These are phyloP conservation scores for Malassezia psittaci DNA, from an alignment of 1,284 basidiomycete species.

Conservation along the genomic window DNA sequence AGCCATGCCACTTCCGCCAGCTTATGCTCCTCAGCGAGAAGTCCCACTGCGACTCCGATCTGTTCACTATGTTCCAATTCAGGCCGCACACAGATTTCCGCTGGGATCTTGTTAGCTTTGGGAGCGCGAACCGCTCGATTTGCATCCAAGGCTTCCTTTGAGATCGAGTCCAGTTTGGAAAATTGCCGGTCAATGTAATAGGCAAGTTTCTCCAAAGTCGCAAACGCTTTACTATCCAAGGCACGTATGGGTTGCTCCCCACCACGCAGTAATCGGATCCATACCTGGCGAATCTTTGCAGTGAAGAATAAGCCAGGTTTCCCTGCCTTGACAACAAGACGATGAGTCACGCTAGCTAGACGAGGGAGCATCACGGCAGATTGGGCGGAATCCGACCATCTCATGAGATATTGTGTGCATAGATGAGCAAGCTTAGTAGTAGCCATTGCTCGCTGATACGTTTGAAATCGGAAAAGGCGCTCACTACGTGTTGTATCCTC, in stretches of 20 bases:
- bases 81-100: constrained; percentile 33
- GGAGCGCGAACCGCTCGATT: constrained; percentile 25
- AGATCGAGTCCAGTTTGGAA: constrained; percentile 30
- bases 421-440: constrained; percentile 34
- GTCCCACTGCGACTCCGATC: constrained; percentile 40
- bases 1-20: constrained; percentile 39
- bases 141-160: constrained; percentile 29
- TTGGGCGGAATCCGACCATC: constrained; percentile 34
- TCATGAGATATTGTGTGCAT: constrained; percentile 30
- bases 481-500: constrained; percentile 18
- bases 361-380: constrained; percentile 29
- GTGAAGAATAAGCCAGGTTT: constrained; percentile 33
- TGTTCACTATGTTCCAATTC: constrained; percentile 28
- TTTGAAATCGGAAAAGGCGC: constrained; percentile 38
- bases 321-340: constrained; percentile 36
- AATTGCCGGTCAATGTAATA: constrained; percentile 34
- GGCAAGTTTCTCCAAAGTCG: constrained; percentile 33
- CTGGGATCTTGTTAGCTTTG: constrained; percentile 24
- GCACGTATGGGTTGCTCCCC: constrained; percentile 18
- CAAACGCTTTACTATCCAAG: constrained; percentile 16
- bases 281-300: constrained; percentile 18
- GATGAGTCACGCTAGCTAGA: constrained; percentile 38
- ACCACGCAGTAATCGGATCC: constrained; percentile 25
- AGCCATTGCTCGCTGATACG: constrained; percentile 38
- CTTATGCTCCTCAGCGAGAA: constrained; percentile 38